Conservation (phyloP, 2,329 filamentous ascomycete species). For the Macrophomina phaseolina region DNA sequence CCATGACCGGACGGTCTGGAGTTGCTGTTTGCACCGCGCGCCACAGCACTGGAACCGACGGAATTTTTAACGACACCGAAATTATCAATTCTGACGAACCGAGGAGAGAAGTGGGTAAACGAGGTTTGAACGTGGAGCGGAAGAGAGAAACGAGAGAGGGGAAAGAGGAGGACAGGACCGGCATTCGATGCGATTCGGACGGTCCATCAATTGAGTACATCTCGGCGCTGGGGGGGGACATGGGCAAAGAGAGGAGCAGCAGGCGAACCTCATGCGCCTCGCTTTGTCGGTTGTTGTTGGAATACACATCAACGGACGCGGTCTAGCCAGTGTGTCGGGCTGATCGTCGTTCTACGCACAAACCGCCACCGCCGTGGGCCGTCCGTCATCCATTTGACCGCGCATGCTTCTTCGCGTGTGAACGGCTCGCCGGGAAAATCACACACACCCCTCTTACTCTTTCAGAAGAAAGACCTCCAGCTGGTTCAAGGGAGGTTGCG, state of each 20-base stretch:
- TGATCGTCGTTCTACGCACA: background rate
- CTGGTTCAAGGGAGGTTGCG: background rate
- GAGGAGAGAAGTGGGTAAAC: background rate
- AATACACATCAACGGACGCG: constrained; percentile 5
- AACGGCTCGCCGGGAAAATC: constrained; percentile 1
- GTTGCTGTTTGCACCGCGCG: background rate
- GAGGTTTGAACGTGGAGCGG: background rate
- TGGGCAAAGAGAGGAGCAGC: background rate
- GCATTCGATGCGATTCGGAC: background rate
- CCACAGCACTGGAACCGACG: constrained; percentile 8
- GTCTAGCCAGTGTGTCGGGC: background rate
- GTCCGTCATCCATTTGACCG: background rate
- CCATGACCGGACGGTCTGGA: constrained; percentile 15
- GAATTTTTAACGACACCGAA: background rate
- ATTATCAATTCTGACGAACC: constrained; percentile 9
- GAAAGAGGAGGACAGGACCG: background rate
- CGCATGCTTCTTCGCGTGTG: background rate
- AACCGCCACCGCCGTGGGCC: background rate
- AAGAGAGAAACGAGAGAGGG: background rate
- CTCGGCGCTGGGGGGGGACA: background rate
- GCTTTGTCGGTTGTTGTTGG: background rate
- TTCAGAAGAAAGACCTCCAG: background rate
- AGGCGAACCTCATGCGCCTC: background rate
- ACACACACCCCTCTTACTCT: background rate
- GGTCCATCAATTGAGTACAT: background rate